Base-by-base conservation (phyloP, 2,329 filamentous ascomycete genomes). In the Fusarium chlamydosporum region DNA sequence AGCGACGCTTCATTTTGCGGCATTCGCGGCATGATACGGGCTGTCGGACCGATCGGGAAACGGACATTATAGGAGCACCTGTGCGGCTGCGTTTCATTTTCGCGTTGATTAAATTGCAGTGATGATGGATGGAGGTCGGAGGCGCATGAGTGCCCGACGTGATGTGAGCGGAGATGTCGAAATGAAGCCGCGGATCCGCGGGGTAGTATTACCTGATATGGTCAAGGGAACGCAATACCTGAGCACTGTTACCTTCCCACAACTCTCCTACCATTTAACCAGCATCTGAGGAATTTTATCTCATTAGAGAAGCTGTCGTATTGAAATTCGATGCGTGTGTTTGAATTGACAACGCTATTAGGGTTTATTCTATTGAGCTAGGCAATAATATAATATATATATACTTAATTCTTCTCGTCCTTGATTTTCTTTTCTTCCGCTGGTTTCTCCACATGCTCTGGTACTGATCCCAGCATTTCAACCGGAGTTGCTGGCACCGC, bases 121-220 rank as follows among this genome's bases (percentile, higher is more conserved):
- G 4, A 23, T 16, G 20, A 23, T 10, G 13, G 4, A 41, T 41
- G 12, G 4, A 7, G 18, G 33, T 4, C 10, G 8, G 29, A 9
- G 16, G 10, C 16, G 53, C 7, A 23, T 10, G 2, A 16, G n/a
- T n/a, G n/a, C n/a, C n/a, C n/a, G 13, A 3, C 40, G 9, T 26
- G 20, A 41, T 15, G 27, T 7, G 31, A 20, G 18, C 31, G 31
- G 38, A 56, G 26, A 56, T 58, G 31, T 27, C 4, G 7, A 23
- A 6, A 20, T 4, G 4, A 45, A 27, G 26, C 56, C 56, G 56
- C 56, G 56, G 56, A 37, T 38, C 56, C 56, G 51, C 38, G 56
- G 56, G 6, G n/a, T 0, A n/a, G 1, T 6, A 3, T 45, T 33
- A 2, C 23, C 29, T n/a, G 12, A 41, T 35, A 0, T 12, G 15